These are phyloP conservation scores for Rhizopogon vulgaris DNA, from an alignment of 768 basidiomycete species.

Conservation along the genomic window DNA sequence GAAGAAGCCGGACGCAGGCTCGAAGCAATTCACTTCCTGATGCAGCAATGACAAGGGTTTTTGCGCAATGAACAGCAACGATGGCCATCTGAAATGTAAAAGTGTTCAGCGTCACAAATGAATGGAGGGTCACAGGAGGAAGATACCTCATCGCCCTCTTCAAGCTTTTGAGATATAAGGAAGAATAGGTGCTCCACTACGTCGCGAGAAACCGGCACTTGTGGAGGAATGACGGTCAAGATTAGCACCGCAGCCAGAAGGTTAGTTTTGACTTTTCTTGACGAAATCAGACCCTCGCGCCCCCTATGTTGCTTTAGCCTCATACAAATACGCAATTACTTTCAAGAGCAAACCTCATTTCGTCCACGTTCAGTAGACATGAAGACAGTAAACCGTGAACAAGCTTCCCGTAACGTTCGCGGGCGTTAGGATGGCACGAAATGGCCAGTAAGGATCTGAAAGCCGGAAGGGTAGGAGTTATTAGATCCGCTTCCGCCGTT, in stretches of 20 bases:
- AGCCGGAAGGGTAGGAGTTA: conserved; percentile 72
- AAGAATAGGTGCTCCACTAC: conserved; percentile 83
- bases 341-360: conserved; percentile 66
- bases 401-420: conserved; percentile 50
- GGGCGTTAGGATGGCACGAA: conserved; percentile 32
- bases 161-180: conserved; percentile 74
- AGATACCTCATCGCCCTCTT: conserved; percentile 60
- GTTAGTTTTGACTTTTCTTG: conserved; percentile 87
- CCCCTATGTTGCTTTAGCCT: conserved; percentile 43
- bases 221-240: conserved; percentile 69
- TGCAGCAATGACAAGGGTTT: conserved; percentile 74
- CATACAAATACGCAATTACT: neutral
- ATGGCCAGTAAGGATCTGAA: conserved; percentile 70
- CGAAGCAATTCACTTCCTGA: conserved; percentile 62
- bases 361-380: conserved; percentile 82
- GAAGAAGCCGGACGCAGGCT: conserved; percentile 62
- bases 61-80: conserved; percentile 88
- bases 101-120: neutral
- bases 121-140: conserved; percentile 7
- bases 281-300: conserved; percentile 67
- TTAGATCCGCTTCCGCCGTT: conserved; percentile 68
- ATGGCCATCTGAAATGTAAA: conserved; percentile 50
- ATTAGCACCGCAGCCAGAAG: conserved; percentile 81
- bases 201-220: conserved; percentile 60
- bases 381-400: conserved; percentile 81